Evolutionary conservation across 768 basidiomycete genomes (phyloP), one percentile per base, ranked within the genome.

Genomic region (Amanita jacksonii): DNA sequence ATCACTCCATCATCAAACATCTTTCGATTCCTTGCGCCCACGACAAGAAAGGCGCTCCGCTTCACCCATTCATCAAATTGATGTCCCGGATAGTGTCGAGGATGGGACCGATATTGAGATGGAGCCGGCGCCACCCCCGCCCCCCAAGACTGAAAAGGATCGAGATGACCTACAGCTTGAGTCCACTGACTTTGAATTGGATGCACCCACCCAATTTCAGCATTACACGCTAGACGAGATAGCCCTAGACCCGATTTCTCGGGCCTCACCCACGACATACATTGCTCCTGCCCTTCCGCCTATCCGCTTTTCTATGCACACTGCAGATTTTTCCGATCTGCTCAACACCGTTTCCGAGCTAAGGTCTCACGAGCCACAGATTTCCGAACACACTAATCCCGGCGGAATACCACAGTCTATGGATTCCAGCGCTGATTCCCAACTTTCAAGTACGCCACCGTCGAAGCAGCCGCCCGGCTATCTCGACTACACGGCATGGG

Each of bases 241-340:
- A 12, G 82, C 83, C 51, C 75, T 76, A 8, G 75, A 77, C 1
- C 75, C 79, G 0, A 74, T 85, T 23, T 76, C 85, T 56, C 74
- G 70, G 33, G 77, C 73, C 8, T 79, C 81, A 6, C 74, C 74
- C 53, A 68, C 84, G 5, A 88, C 88, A 15, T 85, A 84, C 58
- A 86, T 89, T 38, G 85, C 87, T 0, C 90, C 91, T 30, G 85
- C 88, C 3, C 67, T 92, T 22, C 90, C 90, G 2, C 88, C 88
- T 0, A 91, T 94, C 54, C 79, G 87, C n/a, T 84, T 94, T 59
- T 93, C 91, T 12, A 73, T 94, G 65, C 84, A 78, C 47, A 74
- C 79, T 36, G 68, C 77, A 0, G 91, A 94, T 58, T 92, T 97
- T 55, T 77, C 80, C 0, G 83, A 85, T 47, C 61, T 86, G 13